Conservation (phyloP, 768 basidiomycete genomes). For the Mycena metata region DNA sequence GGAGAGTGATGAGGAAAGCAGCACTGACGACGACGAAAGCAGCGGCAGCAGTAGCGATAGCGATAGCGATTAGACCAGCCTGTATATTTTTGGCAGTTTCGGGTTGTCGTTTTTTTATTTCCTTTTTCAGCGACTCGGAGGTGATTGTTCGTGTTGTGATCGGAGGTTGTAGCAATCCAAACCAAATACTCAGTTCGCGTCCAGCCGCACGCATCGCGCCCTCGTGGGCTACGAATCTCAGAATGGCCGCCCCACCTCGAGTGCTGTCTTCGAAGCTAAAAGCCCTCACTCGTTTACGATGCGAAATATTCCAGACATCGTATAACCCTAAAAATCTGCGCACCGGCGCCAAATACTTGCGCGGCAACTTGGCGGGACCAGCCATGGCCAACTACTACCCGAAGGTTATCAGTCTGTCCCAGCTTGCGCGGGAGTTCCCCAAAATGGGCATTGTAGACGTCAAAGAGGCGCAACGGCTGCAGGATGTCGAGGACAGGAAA, state of each 20-base stretch:
- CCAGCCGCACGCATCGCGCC: background rate
- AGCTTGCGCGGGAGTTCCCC: constrained; percentile 65
- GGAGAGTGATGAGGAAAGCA: constrained; percentile 65
- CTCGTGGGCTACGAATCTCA: constrained; percentile 1
- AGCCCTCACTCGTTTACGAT: constrained; percentile 74
- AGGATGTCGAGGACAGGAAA: constrained; percentile 77
- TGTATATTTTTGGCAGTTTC: constrained; percentile 14
- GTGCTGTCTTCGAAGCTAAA: constrained; percentile 22
- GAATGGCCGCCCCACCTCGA: constrained; percentile 8
- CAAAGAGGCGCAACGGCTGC: constrained; percentile 74
- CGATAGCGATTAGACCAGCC: constrained; percentile 58
- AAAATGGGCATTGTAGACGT: constrained; percentile 73
- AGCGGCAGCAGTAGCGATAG: constrained; percentile 70
- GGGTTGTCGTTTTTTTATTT: background rate
- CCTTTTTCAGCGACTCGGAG: constrained; percentile 3
- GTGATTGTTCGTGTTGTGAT: constrained; percentile 18
- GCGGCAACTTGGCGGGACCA: constrained; percentile 84
- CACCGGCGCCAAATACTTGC: constrained; percentile 94
- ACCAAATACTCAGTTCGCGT: background rate
- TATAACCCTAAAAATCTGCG: constrained; percentile 88
- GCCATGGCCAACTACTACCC: constrained; percentile 91
- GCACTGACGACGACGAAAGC: constrained; percentile 64
- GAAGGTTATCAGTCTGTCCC: constrained; percentile 64
- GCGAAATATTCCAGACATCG: constrained; percentile 85
- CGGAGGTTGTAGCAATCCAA: background rate